These are phyloP conservation scores for Colletotrichum falcatum DNA, from an alignment of 2,329 filamentous ascomycete genomes.

Conservation along the genomic window DNA sequence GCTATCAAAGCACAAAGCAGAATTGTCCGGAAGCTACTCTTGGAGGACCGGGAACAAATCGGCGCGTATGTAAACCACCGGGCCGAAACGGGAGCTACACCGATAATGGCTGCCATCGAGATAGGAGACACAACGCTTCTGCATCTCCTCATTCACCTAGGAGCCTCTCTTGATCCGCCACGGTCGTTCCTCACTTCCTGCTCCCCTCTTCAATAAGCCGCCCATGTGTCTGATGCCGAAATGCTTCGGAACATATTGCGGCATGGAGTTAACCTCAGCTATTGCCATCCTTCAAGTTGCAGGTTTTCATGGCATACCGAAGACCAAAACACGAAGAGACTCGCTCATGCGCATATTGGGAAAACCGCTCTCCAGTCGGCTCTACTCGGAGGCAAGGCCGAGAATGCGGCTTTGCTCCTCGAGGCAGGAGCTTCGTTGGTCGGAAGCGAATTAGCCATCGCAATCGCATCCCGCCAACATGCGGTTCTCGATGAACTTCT, in stretches of 20 bases:
- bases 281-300: neutral
- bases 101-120: neutral
- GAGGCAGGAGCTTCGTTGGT: neutral
- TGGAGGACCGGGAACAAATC: neutral
- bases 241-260: neutral
- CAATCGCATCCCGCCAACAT: neutral
- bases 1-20: neutral
- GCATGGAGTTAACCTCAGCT: neutral
- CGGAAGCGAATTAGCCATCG: neutral
- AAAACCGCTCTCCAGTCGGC: neutral
- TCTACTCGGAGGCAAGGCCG: neutral
- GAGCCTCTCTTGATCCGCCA: neutral
- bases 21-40: neutral
- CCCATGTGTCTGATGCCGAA: neutral
- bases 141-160: neutral
- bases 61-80: neutral
- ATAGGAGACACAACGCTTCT: neutral
- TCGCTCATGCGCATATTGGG: neutral
- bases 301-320: neutral
- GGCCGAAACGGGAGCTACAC: accelerated
- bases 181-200: accelerated
- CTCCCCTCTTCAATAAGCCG: neutral
- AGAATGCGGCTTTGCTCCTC: neutral
- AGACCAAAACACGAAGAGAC: accelerated
- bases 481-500: neutral